phyloP scores from a whole-genome alignment of 192 early-diverging fungal species.

The Coemansia sp. region DNA sequence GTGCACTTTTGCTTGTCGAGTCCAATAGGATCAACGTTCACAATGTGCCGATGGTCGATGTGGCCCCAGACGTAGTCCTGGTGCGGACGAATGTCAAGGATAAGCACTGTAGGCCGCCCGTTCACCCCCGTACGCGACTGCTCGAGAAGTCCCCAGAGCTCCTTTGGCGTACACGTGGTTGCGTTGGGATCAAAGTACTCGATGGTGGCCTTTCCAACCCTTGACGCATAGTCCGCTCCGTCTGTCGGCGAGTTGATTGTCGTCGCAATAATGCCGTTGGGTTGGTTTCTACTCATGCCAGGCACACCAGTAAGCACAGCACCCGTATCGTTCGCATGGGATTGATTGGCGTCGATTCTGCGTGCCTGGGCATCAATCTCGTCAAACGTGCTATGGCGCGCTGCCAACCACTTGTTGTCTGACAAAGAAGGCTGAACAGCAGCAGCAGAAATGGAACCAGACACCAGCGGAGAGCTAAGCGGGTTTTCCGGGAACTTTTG shows the following conservation, averaged over 20 bases:
- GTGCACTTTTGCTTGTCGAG: conserved; percentile 58
- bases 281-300: conserved; percentile 6
- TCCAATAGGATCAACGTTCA: conserved; percentile 76
- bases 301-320: conserved; percentile 12
- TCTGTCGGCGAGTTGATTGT: conserved; percentile 20
- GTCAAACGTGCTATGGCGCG: conserved; percentile 27
- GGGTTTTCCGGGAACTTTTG: conserved; percentile 39
- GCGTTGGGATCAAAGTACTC: conserved; percentile 24
- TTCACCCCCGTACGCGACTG: conserved; percentile 32
- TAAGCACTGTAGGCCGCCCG: conserved; percentile 56
- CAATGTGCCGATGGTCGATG: conserved; percentile 64
- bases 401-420: conserved; percentile 16
- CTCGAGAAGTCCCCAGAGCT: conserved; percentile 39
- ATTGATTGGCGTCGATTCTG: conserved; percentile 19
- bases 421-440: neutral
- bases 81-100: conserved; percentile 78
- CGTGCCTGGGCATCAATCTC: conserved; percentile 47
- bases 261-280: conserved; percentile 18
- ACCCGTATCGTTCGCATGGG: neutral
- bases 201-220: conserved; percentile 9
- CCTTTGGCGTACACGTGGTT: conserved; percentile 32
- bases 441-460: neutral
- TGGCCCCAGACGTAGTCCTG: conserved; percentile 69
- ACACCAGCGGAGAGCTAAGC: neutral
- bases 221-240: conserved; percentile 10